Conservation (phyloP, 1,284 basidiomycete species). For the Gomphus sp. region DNA sequence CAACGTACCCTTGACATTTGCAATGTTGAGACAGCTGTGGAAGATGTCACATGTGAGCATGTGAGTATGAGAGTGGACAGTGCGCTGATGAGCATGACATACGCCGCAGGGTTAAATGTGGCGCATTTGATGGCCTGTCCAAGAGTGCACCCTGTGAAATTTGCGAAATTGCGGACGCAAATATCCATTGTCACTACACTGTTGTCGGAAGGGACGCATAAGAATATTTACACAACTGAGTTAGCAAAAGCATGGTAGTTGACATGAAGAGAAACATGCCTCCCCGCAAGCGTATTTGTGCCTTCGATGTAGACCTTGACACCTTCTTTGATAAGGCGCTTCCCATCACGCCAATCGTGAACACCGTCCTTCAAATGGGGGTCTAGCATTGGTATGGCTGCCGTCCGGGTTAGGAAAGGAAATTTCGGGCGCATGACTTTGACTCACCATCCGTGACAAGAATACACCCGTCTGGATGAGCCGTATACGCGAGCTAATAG, state of each 20-base stretch:
- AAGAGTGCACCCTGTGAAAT: constrained; percentile 75
- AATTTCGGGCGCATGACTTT: neutral
- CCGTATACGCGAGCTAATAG: constrained; percentile 68
- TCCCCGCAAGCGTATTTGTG: constrained; percentile 82
- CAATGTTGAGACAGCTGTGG: constrained; percentile 65
- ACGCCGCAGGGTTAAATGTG: constrained; percentile 75
- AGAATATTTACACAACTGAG: neutral
- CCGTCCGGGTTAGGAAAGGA: neutral
- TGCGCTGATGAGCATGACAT: constrained; percentile 14
- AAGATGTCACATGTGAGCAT: neutral
- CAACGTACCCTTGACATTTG: constrained; percentile 70
- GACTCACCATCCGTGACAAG: constrained; percentile 76
- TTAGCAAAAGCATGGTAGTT: constrained; percentile 9
- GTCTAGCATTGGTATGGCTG: constrained; percentile 83
- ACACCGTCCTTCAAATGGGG: constrained; percentile 76
- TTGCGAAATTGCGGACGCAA: constrained; percentile 76
- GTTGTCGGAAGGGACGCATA: neutral
- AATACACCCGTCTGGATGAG: constrained; percentile 77
- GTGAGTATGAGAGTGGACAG: neutral
- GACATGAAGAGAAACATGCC: constrained; percentile 27
- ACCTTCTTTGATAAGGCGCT: constrained; percentile 72
- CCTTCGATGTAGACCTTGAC: constrained; percentile 76
- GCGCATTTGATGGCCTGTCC: constrained; percentile 80
- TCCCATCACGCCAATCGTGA: constrained; percentile 80
- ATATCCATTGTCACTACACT: constrained; percentile 76